Evolutionary conservation across 129 eudicot genomes (phyloP).

Genomic region (Apium graveolens): DNA sequence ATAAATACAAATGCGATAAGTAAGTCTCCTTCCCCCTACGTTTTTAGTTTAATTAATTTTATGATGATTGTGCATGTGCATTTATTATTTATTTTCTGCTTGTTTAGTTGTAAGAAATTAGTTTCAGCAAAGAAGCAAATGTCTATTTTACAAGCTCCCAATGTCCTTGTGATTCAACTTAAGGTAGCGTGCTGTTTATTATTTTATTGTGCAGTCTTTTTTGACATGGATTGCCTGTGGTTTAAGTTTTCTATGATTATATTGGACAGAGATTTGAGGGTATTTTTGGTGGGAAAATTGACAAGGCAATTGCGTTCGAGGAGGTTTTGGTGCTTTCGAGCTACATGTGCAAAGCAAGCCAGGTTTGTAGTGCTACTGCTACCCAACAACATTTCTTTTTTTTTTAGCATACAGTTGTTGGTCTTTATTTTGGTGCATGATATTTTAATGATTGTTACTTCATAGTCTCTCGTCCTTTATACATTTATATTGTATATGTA

Average conservation of each 20-base stretch:
- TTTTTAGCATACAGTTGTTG: background rate
- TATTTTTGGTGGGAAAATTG: slow-evolving; percentile 73
- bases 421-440: background rate
- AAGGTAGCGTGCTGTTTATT: slow-evolving; percentile 42
- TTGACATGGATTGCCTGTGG: background rate
- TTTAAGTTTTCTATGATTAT: slow-evolving; percentile 16
- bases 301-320: slow-evolving; percentile 74
- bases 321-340: slow-evolving; percentile 79
- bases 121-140: slow-evolving; percentile 92
- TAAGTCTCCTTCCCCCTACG: slow-evolving; percentile 21
- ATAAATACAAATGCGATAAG: slow-evolving; percentile 93
- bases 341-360: slow-evolving; percentile 86
- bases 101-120: slow-evolving; percentile 82
- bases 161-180: slow-evolving; percentile 87
- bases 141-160: slow-evolving; percentile 89
- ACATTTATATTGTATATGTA: background rate
- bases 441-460: background rate
- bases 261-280: slow-evolving; percentile 83
- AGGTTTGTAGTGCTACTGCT: slow-evolving; percentile 39
- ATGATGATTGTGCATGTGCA: slow-evolving; percentile 9
- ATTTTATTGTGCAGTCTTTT: background rate
- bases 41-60: background rate
- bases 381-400: background rate
- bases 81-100: slow-evolving; percentile 17
- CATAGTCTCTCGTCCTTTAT: background rate